These are phyloP conservation scores for Schizopora paradoxa DNA, from an alignment of 1,284 basidiomycete genomes.

Conservation along the genomic window DNA sequence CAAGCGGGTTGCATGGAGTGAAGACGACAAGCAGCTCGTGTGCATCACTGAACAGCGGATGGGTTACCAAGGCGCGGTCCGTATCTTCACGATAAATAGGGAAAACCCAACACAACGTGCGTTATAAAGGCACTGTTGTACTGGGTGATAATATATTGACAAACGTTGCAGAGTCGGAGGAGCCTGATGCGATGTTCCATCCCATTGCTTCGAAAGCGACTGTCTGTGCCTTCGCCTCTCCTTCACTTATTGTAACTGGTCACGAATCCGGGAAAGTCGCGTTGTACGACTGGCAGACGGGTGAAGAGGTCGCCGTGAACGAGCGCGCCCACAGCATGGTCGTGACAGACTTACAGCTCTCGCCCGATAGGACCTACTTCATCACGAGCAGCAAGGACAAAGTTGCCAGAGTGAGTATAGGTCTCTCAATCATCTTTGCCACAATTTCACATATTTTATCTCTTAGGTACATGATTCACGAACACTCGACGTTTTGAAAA, in stretches of 20 bases:
- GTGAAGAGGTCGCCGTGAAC: constrained; percentile 77
- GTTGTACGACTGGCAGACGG: constrained; percentile 83
- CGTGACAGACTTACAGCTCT: constrained; percentile 92
- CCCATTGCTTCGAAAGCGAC: constrained; percentile 94
- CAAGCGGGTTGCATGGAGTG: constrained; percentile 89
- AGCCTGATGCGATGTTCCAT: constrained; percentile 77
- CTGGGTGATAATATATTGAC: background rate
- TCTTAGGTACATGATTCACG: constrained; percentile 84
- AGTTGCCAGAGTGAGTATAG: constrained; percentile 71
- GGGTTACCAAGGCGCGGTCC: constrained; percentile 83
- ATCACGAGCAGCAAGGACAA: constrained; percentile 98
- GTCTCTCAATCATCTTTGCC: background rate
- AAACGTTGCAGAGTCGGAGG: constrained; percentile 56
- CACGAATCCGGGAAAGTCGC: constrained; percentile 97
- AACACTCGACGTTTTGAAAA: constrained; percentile 88
- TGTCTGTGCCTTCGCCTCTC: constrained; percentile 86
- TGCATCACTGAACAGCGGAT: constrained; percentile 97
- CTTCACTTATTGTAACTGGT: constrained; percentile 81
- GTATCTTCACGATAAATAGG: constrained; percentile 85
- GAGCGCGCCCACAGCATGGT: constrained; percentile 81
- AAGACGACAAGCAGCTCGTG: constrained; percentile 80
- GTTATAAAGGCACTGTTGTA: constrained; percentile 25
- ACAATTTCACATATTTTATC: constrained; percentile 2
- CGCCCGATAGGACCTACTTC: constrained; percentile 89
- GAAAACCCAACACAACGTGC: constrained; percentile 75